These are phyloP conservation scores for Fusarium sp. DNA, from an alignment of 2,329 filamentous ascomycete genomes.

Conservation along the genomic window DNA sequence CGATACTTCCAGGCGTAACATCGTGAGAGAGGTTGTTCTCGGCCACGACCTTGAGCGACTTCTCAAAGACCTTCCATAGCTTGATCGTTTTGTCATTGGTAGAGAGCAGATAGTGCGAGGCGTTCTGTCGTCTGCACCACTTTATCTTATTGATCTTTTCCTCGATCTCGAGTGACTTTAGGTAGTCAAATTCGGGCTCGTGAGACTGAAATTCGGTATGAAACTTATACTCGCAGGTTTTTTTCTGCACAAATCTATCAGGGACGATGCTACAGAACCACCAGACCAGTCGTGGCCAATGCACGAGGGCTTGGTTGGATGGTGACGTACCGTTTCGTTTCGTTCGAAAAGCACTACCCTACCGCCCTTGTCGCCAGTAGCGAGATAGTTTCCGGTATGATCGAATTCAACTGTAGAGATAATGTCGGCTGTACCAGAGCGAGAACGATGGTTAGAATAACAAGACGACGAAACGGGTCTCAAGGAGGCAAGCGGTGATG, in stretches of 20 bases:
- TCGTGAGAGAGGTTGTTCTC: conserved; percentile 99
- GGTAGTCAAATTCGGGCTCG: conserved; percentile 98
- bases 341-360: conserved; percentile 88
- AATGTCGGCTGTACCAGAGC: conserved; percentile 75
- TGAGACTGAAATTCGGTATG: conserved; percentile 99
- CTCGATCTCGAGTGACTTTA: conserved; percentile 99
- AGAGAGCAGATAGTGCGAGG: conserved; percentile 96
- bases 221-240: conserved; percentile 99
- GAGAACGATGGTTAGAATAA: conserved; percentile 38
- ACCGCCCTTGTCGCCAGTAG: conserved; percentile 90
- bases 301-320: conserved; percentile 2
- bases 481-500: conserved; percentile 28
- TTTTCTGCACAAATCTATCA: conserved; percentile 74
- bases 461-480: conserved; percentile 23
- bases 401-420: conserved; percentile 93
- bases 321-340: conserved; percentile 85
- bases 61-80: conserved; percentile 99
- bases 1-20: conserved; percentile 78
- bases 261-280: conserved; percentile 8
- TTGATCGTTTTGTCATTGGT: conserved; percentile 99
- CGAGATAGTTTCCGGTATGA: conserved; percentile 88
- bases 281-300: background rate
- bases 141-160: conserved; percentile 99
- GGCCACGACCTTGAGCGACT: conserved; percentile 97
- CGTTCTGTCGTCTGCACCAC: conserved; percentile 98